phyloP scores from a whole-genome alignment of 2,329 filamentous ascomycete genomes.

The Colletotrichum caudatum region DNA sequence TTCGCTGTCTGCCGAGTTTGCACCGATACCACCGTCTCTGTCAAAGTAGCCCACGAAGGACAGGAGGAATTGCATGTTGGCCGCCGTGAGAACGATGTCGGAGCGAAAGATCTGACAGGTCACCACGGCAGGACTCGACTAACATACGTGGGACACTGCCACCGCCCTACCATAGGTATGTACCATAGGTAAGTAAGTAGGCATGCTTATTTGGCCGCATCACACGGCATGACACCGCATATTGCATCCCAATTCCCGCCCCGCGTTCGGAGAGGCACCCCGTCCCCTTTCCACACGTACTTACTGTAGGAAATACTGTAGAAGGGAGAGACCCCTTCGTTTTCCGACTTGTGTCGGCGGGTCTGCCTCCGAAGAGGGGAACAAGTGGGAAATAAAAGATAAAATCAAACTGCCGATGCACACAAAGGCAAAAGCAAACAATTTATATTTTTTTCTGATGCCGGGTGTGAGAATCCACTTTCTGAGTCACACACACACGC shows the following conservation, averaged over 20 bases:
- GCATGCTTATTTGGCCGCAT: background rate
- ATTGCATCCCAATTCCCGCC: background rate
- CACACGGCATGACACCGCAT: conserved; percentile 13
- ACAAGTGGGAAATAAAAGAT: background rate
- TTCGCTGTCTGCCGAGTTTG: background rate
- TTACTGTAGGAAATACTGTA: background rate
- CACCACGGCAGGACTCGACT: background rate
- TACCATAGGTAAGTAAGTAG: no score
- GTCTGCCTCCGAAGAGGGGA: conserved; percentile 25
- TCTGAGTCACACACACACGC: conserved; percentile 37
- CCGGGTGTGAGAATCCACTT: conserved; percentile 8
- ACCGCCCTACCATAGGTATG: background rate
- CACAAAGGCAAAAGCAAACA: conserved; percentile 3
- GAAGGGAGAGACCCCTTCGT: background rate
- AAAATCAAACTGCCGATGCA: background rate
- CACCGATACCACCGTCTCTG: background rate
- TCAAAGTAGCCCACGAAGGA: background rate
- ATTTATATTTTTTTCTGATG: conserved; percentile 11
- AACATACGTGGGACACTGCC: conserved; percentile 14
- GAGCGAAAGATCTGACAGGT: background rate
- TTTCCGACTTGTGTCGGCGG: conserved; percentile 13
- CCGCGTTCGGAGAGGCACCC: conserved; percentile 7
- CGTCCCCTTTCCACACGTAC: background rate
- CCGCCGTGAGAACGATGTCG: background rate
- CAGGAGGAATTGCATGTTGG: background rate